Base-by-base conservation (phyloP, 768 basidiomycete species). In the Collybia mongolica region DNA sequence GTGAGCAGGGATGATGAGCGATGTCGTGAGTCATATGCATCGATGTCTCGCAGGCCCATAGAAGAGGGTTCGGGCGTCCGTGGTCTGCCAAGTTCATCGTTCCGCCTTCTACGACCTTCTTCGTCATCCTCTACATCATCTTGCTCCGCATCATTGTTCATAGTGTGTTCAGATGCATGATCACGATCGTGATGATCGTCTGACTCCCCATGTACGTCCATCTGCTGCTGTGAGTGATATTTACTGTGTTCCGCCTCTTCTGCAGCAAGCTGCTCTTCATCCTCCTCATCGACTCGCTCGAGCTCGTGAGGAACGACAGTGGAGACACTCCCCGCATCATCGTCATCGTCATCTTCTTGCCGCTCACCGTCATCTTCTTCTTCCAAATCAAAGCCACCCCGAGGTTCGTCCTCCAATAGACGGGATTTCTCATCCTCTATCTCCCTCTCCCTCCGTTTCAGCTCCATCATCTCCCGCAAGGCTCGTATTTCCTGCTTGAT, bases 11-110 rank as follows among this genome's bases (percentile, higher is more conserved):
- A 17, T 45, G 42, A 18, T 44, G 55, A 7, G 60, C 58, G 26
- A 58, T 54, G 44, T 57, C 39, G 54, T 38, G 38, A 46, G 22
- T 24, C 39, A 49, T 53, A 22, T n/a, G 20, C 12, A 28, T 24
- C 41, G 12, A 44, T n/a, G 5, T 19, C 26, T 9, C 55, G 59
- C 56, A 69, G 52, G 64, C 77, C 70, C 14, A 73, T 55, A 12
- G 60, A 60, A 26, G 80, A 82, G 4, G 90, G 92, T 61, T 93
- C 92, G 0, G 91, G 92, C 5, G 93, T 94, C 6, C 79, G 74
- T 3, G 90, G 91, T 37, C 90, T 75, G 2, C 84, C 86, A 18
- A 85, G 69, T 56, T 83, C 84, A 39, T 79, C 76, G 40, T 71
- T 70, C 49, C 79, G 72, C 50, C 82, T 72, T 55, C 75, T 70